These are phyloP conservation scores for Dipodascus geniculatus DNA, from an alignment of 805 yeast genomes.

Conservation along the genomic window DNA sequence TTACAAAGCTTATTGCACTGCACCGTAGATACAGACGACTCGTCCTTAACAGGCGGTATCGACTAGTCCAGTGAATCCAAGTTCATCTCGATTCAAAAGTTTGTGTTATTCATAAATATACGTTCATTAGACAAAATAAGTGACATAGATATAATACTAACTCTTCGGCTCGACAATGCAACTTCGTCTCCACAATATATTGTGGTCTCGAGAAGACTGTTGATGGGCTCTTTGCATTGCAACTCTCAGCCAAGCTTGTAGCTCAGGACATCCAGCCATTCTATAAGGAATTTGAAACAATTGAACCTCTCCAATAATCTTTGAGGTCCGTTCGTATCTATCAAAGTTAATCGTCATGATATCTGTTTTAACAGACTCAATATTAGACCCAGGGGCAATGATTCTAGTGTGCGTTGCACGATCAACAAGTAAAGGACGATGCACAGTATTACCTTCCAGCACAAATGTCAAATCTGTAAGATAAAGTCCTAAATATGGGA, in stretches of 20 bases:
- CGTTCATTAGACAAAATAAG: background rate
- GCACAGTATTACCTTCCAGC: constrained; percentile 26
- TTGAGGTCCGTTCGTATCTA: constrained; percentile 21
- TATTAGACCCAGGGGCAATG: constrained; percentile 6
- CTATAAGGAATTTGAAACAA: constrained; percentile 20
- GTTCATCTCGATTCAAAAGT: too few species aligned
- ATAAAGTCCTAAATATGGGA: constrained; percentile 27
- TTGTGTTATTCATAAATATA: too few species aligned
- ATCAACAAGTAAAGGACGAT: constrained; percentile 6
- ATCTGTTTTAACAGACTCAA: constrained; percentile 7
- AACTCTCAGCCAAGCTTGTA: constrained; percentile 25
- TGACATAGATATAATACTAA: background rate
- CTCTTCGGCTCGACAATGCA: constrained; percentile 25
- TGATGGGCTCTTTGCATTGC: constrained; percentile 24
- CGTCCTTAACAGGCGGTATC: too few species aligned
- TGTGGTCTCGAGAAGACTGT: constrained; percentile 18
- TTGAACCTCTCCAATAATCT: constrained; percentile 24
- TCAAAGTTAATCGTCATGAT: constrained; percentile 24
- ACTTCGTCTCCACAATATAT: constrained; percentile 27
- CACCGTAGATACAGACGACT: too few species aligned
- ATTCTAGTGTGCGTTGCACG: background rate
- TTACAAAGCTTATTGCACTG: too few species aligned
- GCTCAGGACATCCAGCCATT: constrained; percentile 12
- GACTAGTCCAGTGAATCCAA: too few species aligned
- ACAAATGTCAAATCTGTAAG: constrained; percentile 26